Conservation (phyloP, 441 rosid species). For the Aleurites moluccanus region DNA sequence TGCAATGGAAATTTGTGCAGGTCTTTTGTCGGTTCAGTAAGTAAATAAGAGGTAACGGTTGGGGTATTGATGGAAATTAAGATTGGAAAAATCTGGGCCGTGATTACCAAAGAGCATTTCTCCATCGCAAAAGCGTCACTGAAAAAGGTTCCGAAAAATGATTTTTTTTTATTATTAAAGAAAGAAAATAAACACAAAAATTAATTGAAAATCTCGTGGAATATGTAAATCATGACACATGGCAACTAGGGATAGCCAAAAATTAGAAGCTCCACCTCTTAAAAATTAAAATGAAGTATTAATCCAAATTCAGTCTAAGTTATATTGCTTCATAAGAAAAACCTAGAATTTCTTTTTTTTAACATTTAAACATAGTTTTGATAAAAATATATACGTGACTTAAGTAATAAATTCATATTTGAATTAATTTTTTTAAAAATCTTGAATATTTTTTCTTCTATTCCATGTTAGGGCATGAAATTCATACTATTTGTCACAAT, state of each 20-base stretch:
- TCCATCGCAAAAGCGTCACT: slow-evolving; percentile 21
- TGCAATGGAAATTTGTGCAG: not conserved
- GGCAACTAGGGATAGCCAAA: not conserved
- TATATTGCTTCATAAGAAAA: too few species aligned
- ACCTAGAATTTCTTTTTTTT: too few species aligned
- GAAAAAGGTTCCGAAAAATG: slow-evolving; percentile 15
- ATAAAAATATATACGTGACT: too few species aligned
- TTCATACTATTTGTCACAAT: not conserved
- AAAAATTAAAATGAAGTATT: too few species aligned
- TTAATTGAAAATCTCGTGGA: slow-evolving; percentile 9
- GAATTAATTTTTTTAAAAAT: too few species aligned
- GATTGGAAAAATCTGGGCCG: slow-evolving; percentile 11
- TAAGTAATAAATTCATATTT: too few species aligned
- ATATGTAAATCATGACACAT: not conserved
- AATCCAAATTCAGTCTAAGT: too few species aligned
- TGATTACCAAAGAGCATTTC: not conserved
- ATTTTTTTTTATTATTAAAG: not conserved
- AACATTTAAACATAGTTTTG: too few species aligned
- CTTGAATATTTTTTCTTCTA: too few species aligned
- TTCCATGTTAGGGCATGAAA: not conserved
- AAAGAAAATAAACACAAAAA: not conserved
- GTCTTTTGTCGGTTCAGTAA: not conserved
- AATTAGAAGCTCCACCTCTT: too few species aligned
- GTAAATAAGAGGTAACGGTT: not conserved
- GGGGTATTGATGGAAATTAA: slow-evolving; percentile 23